These are phyloP conservation scores for Salix purpurea DNA, from an alignment of 345 rosid genomes.

Conservation along the genomic window DNA sequence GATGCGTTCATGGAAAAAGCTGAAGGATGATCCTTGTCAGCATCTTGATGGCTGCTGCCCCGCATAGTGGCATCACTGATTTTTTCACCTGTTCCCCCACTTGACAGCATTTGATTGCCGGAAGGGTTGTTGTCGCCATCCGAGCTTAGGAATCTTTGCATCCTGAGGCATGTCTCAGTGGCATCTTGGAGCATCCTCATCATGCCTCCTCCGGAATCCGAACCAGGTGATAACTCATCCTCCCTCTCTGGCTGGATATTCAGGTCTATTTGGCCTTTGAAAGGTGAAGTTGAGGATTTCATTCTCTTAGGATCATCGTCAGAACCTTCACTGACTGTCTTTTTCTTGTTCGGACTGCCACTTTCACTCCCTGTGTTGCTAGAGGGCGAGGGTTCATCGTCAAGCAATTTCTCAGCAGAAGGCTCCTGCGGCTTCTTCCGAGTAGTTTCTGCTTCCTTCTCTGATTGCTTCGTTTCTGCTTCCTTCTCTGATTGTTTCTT, in stretches of 20 bases:
- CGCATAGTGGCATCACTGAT: background rate
- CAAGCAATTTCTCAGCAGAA: slow-evolving; percentile 35
- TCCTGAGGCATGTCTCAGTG: slow-evolving; percentile 30
- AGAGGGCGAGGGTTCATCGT: slow-evolving; percentile 40
- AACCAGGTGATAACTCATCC: slow-evolving; percentile 61
- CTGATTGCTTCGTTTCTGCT: slow-evolving; percentile 55
- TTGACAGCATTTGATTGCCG: slow-evolving; percentile 12
- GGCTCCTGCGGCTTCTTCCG: slow-evolving; percentile 40
- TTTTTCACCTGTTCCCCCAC: slow-evolving; percentile 20
- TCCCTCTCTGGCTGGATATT: slow-evolving; percentile 90
- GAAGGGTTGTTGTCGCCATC: slow-evolving; percentile 24
- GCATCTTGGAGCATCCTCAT: slow-evolving; percentile 43
- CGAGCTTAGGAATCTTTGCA: slow-evolving; percentile 31
- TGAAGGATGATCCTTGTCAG: slow-evolving; percentile 18
- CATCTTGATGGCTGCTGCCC: slow-evolving; percentile 24
- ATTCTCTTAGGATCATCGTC: slow-evolving; percentile 43
- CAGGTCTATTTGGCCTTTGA: slow-evolving; percentile 76
- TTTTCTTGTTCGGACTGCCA: slow-evolving; percentile 44
- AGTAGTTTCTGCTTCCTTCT: slow-evolving; percentile 40
- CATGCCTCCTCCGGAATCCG: slow-evolving; percentile 42
- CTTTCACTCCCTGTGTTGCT: slow-evolving; percentile 29
- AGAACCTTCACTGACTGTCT: slow-evolving; percentile 35
- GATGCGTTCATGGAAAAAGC: slow-evolving; percentile 22
- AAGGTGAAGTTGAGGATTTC: slow-evolving; percentile 47
- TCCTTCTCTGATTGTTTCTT: slow-evolving; percentile 56